Evolutionary conservation across 768 basidiomycete species (phyloP).

Genomic region (Auriscalpium orientale): DNA sequence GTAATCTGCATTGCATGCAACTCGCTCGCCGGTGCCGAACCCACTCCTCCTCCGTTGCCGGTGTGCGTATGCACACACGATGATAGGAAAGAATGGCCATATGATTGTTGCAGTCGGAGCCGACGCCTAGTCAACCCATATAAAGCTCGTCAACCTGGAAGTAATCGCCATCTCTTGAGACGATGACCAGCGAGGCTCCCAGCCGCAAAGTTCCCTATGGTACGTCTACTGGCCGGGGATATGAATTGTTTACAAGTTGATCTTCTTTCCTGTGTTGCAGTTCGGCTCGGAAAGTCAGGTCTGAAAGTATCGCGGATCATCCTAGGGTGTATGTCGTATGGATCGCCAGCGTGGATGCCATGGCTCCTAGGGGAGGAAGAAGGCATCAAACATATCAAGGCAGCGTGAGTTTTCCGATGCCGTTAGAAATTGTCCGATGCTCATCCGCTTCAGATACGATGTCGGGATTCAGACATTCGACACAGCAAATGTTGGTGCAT

Average conservation of each 20-base stretch:
- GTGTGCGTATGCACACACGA: too few relatives aligned
- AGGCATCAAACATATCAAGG: slow-evolving; percentile 37
- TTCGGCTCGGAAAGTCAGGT: slow-evolving; percentile 40
- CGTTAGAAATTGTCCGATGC: background rate
- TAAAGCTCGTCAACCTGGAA: too few relatives aligned
- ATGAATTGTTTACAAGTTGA: background rate
- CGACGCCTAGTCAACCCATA: too few relatives aligned
- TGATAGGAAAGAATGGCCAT: too few relatives aligned
- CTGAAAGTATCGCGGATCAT: slow-evolving; percentile 45
- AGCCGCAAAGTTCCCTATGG: background rate
- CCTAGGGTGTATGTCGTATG: slow-evolving; percentile 43
- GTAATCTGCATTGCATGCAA: too few relatives aligned
- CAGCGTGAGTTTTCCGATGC: slow-evolving; percentile 31
- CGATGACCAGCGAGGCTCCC: too few relatives aligned
- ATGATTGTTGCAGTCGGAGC: too few relatives aligned
- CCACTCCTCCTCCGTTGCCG: too few relatives aligned
- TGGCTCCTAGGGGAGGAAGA: slow-evolving; percentile 47
- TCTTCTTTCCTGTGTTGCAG: slow-evolving; percentile 16
- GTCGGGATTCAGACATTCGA: slow-evolving; percentile 24
- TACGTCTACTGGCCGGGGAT: background rate
- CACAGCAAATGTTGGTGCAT: slow-evolving; percentile 12
- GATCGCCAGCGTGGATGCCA: slow-evolving; percentile 38
- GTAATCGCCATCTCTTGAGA: too few relatives aligned
- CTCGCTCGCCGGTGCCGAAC: too few relatives aligned
- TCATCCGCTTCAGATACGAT: slow-evolving; percentile 6